phyloP scores from a whole-genome alignment of 306 rosid genomes.

The Aeschynomene evenia region DNA sequence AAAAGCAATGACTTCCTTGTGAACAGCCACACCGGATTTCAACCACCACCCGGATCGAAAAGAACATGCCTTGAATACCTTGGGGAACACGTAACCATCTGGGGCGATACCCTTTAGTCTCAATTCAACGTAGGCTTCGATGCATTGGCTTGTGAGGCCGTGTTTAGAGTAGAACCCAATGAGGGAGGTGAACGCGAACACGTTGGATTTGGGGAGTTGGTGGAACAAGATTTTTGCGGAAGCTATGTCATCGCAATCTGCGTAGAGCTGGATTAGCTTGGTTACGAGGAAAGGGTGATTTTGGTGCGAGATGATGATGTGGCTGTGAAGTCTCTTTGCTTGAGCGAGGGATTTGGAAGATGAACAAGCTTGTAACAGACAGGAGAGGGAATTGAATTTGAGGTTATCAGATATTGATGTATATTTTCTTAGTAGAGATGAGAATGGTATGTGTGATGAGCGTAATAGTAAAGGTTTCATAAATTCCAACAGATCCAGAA shows the following conservation, averaged over 20 bases:
- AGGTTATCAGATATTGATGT: background rate
- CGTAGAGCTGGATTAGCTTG: conserved; percentile 48
- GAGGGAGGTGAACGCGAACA: conserved; percentile 49
- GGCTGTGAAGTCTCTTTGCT: conserved; percentile 47
- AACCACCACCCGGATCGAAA: conserved; percentile 14
- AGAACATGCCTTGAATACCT: conserved; percentile 43
- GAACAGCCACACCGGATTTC: conserved; percentile 31
- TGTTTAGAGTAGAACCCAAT: conserved; percentile 42
- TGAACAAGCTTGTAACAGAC: conserved; percentile 40
- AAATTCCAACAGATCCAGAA: too few relatives aligned
- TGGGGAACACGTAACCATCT: conserved; percentile 49
- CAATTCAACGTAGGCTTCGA: conserved; percentile 30
- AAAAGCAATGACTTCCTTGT: conserved; percentile 31
- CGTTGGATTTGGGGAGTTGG: conserved; percentile 39
- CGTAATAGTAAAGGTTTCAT: too few relatives aligned
- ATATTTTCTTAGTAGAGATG: conserved; percentile 10
- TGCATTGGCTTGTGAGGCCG: conserved; percentile 24
- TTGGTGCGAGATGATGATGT: conserved; percentile 18
- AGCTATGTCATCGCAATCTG: conserved; percentile 38
- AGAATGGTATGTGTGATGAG: conserved; percentile 15
- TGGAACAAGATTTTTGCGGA: conserved; percentile 31
- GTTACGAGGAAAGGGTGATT: conserved; percentile 35
- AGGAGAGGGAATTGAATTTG: conserved; percentile 24
- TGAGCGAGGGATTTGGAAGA: conserved; percentile 36
- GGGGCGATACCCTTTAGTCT: conserved; percentile 31